Base-by-base conservation (phyloP, 2,329 filamentous ascomycete genomes). In the Cucurbitaria berberidis region DNA sequence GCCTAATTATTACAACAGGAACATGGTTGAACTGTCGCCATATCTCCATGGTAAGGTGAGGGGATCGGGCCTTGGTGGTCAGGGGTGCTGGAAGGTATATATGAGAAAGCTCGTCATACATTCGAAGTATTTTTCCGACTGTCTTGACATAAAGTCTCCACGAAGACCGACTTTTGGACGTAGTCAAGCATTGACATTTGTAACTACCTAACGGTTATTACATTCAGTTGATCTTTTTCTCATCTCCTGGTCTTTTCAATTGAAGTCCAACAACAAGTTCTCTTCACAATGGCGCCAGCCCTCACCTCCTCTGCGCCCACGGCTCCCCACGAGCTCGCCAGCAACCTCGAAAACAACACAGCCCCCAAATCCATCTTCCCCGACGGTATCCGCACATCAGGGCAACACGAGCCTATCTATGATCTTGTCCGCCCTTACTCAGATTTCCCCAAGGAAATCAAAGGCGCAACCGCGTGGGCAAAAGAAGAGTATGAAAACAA, bases 381-480 rank as follows among this genome's bases (percentile, higher is more conserved):
- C 9, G 86, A 88, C 65, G 85, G 86, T 9, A 78, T 87, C 64
- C 87, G 84, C 67, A 88, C 86, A 18, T 84, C 88, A 0, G 90
- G 90, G 34, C 90, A 93, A 70, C 87, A 90, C 62, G 80, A 84
- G 21, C 90, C 90, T 1, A 73, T 89, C 29, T 88, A 87, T 68
- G 80, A 86, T 27, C 76, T 81, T 8, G 74, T 93, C n/a, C 79
- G 77, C 43, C 84, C 88, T 0, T 93, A 91, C 72, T 79, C 82
- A 0, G 81, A 82, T 15, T 93, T 93, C 66, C 90, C 90, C 38
- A 84, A 84, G 53, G 76, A 87, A 55, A 91, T 93, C 70, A 81
- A 81, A 0, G 89, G 89, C 10, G 84, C 84, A 0, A 93, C 89
- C 0, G 85, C 90, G 26, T 95, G 90, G 90, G 80, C 82, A 48